phyloP scores from a whole-genome alignment of 352 stramenopile genomes.

The Plasmopara viticola region DNA sequence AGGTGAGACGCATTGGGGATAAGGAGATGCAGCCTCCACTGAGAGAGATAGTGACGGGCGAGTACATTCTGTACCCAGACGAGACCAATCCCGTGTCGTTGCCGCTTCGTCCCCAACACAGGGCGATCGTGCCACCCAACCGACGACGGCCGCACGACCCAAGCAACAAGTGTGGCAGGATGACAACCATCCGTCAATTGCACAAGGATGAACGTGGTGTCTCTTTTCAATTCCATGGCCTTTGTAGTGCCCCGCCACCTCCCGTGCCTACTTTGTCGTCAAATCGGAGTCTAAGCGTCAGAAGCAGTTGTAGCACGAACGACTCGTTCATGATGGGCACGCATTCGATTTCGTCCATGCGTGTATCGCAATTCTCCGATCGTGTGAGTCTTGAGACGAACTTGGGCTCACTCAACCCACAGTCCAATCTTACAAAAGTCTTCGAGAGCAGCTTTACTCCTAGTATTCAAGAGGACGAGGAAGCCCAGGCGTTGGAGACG shows the following conservation, averaged over 20 bases:
- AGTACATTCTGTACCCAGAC: constrained; percentile 34
- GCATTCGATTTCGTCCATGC: constrained; percentile 37
- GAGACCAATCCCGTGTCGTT: constrained; percentile 23
- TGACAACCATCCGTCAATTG: constrained; percentile 6
- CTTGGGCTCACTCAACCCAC: constrained; percentile 58
- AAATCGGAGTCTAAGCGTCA: constrained; percentile 21
- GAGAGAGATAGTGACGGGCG: constrained; percentile 24
- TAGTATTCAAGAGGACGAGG: constrained; percentile 65
- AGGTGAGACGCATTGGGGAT: constrained; percentile 17
- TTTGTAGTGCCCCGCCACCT: constrained; percentile 17
- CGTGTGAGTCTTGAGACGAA: constrained; percentile 74
- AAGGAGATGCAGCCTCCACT: constrained; percentile 18
- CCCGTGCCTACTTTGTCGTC: constrained; percentile 13
- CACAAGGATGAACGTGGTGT: constrained; percentile 31
- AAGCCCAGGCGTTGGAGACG: constrained; percentile 48
- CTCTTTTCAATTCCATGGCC: constrained; percentile 66
- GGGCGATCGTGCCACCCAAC: constrained; percentile 16
- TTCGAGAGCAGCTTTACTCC: constrained; percentile 43
- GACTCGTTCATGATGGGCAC: constrained; percentile 53
- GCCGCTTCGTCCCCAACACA: constrained; percentile 18
- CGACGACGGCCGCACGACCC: constrained; percentile 15
- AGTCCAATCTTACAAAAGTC: constrained; percentile 22
- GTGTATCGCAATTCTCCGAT: constrained; percentile 42
- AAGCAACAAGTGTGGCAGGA: constrained; percentile 19
- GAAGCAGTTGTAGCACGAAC: constrained; percentile 34